These are phyloP conservation scores for Thymus mandschuricus DNA, from an alignment of 257 asterid species.

Conservation along the genomic window DNA sequence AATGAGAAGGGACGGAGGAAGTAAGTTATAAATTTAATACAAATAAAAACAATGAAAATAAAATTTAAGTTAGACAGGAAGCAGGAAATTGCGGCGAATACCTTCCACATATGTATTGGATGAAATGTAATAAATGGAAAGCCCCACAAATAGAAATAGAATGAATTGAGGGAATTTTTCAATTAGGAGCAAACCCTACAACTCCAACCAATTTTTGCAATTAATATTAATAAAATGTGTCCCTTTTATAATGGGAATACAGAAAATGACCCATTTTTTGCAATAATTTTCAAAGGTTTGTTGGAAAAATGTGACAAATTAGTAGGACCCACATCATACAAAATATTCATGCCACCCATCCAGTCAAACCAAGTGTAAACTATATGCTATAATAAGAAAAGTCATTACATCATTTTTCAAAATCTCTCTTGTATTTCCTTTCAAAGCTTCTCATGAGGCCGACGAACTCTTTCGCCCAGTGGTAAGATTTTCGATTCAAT, in stretches of 20 bases:
- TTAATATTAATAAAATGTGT: too few species aligned
- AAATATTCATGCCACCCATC: background rate
- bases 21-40: too few species aligned
- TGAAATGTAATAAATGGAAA: background rate
- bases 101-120: background rate
- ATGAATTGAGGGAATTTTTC: background rate
- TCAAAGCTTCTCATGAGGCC: too few species aligned
- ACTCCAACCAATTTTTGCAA: background rate
- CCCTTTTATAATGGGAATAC: too few species aligned
- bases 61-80: too few species aligned
- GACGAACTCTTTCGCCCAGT: too few species aligned
- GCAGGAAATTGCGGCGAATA: background rate
- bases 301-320: slow-evolving; percentile 18
- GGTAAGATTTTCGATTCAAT: too few species aligned
- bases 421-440: too few species aligned
- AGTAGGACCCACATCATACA: slow-evolving; percentile 24
- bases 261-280: too few species aligned
- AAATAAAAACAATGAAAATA: background rate
- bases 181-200: background rate
- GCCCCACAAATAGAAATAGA: too few species aligned
- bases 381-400: slow-evolving; percentile 25
- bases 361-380: slow-evolving; percentile 37
- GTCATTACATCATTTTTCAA: background rate
- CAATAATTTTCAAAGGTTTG: too few species aligned
- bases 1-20: too few species aligned